phyloP scores from a whole-genome alignment of 2,329 filamentous ascomycete genomes.

The Arthrobotrys iridis region DNA sequence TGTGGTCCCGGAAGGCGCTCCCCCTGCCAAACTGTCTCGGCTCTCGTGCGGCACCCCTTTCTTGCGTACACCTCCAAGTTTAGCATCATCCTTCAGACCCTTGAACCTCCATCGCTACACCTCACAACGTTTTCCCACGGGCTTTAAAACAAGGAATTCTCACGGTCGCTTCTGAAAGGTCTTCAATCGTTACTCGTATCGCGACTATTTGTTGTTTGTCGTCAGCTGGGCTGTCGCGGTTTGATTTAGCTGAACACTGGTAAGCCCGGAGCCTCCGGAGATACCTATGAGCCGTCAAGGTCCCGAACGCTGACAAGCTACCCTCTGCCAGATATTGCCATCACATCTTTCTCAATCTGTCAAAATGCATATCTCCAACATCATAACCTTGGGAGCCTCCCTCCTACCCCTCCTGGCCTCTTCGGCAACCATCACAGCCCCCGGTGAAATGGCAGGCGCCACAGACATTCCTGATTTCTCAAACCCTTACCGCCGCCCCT shows the following conservation, averaged over 20 bases:
- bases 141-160: background rate
- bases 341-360: background rate
- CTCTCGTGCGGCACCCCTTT: slow-evolving; percentile 39
- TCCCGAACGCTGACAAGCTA: slow-evolving; percentile 2
- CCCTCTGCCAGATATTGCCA: background rate
- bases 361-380: slow-evolving; percentile 38
- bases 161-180: slow-evolving; percentile 45
- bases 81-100: slow-evolving; percentile 12
- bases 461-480: slow-evolving; percentile 46
- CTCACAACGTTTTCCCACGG: background rate
- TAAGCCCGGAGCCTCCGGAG: slow-evolving; percentile 1
- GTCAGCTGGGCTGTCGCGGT: slow-evolving; percentile 52
- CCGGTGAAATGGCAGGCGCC: slow-evolving; percentile 21
- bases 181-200: slow-evolving; percentile 22
- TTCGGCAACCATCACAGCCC: background rate
- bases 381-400: slow-evolving; percentile 22
- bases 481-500: slow-evolving; percentile 44
- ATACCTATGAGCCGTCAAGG: background rate
- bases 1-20: slow-evolving; percentile 1
- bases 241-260: background rate
- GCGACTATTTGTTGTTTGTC: slow-evolving; percentile 24
- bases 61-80: slow-evolving; percentile 27
- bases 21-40: slow-evolving; percentile 22
- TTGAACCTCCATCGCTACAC: slow-evolving; percentile 9
- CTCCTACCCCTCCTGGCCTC: slow-evolving; percentile 35